Percentiles rank a stretch among this genome's conserved stretches.
Conservation (phyloP, 805 yeast species). For the Saturnispora kantuleensis region DNA sequence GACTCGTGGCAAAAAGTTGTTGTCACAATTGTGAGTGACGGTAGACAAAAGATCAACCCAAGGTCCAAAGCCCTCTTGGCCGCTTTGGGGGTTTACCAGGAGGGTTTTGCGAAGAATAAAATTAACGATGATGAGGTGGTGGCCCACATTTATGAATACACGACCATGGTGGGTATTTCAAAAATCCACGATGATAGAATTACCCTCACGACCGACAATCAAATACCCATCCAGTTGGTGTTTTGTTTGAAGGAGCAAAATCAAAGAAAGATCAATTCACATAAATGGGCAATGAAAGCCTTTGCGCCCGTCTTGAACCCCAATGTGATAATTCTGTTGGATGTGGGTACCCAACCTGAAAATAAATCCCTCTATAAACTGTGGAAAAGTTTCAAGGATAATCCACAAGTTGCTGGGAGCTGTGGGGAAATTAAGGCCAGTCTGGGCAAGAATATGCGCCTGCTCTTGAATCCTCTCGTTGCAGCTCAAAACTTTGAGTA, state of each 20-base stretch:
- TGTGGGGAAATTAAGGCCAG: conserved; percentile 94
- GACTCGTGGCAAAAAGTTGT: conserved; percentile 93
- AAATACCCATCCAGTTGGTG: conserved; percentile 75
- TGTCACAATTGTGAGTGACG: conserved; percentile 84
- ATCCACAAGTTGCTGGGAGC: conserved; percentile 84
- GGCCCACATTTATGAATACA: conserved; percentile 88
- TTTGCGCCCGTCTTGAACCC: conserved; percentile 79
- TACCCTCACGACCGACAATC: conserved; percentile 54
- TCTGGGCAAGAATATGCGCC: conserved; percentile 44
- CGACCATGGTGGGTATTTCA: conserved; percentile 81
- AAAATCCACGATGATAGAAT: conserved; percentile 47
- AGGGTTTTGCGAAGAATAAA: conserved; percentile 87
- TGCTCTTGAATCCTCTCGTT: conserved; percentile 72
- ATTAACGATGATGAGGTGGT: conserved; percentile 75
- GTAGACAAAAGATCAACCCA: conserved; percentile 74
- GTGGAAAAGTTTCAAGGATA: conserved; percentile 73
- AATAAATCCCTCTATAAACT: conserved; percentile 75
- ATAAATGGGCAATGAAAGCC: conserved; percentile 94
- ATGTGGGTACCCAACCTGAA: conserved; percentile 91
- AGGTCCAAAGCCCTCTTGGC: conserved; percentile 72
- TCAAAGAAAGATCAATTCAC: conserved; percentile 85
- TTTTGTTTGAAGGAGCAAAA: conserved; percentile 88
- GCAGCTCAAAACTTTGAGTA: conserved; percentile 97
- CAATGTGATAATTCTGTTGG: conserved; percentile 70
- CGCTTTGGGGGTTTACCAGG: conserved; percentile 87